These are phyloP conservation scores for Brettanomyces naardenensis DNA, from an alignment of 805 yeast species.

Conservation along the genomic window DNA sequence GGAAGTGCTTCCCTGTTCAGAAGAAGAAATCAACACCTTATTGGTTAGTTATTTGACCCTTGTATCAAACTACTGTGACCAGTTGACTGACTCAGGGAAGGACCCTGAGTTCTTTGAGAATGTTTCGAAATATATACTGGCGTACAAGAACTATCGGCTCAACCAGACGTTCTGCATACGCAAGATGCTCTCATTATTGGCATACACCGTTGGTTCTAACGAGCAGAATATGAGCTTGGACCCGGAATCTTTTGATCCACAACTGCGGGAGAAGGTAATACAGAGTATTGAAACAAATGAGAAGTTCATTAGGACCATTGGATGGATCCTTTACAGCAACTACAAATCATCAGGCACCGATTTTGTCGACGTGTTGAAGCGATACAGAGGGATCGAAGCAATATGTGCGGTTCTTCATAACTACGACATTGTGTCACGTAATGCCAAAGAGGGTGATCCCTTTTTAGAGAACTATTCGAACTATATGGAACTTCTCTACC, in stretches of 20 bases:
- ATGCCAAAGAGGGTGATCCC: slow-evolving; percentile 25
- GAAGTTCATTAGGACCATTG: slow-evolving; percentile 23
- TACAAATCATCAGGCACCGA: slow-evolving; percentile 9
- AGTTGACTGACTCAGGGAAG: slow-evolving; percentile 10
- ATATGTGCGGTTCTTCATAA: slow-evolving; percentile 24
- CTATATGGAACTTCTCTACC: slow-evolving; percentile 45
- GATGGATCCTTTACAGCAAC: slow-evolving; percentile 22
- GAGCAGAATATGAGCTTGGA: slow-evolving; percentile 15
- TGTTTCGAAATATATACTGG: slow-evolving; percentile 19
- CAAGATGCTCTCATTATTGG: slow-evolving; percentile 38
- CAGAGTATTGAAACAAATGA: slow-evolving; percentile 19
- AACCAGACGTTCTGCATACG: slow-evolving; percentile 39
- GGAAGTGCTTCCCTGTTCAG: slow-evolving; percentile 16
- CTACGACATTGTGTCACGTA: slow-evolving; percentile 28
- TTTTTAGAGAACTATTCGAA: slow-evolving; percentile 16
- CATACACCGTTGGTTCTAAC: slow-evolving; percentile 22
- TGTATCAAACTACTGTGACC: slow-evolving; percentile 23
- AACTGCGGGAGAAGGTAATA: slow-evolving; percentile 15
- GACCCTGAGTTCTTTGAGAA: slow-evolving; percentile 21
- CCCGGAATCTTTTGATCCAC: slow-evolving; percentile 9
- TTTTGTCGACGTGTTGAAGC: slow-evolving; percentile 37
- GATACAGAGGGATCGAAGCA: slow-evolving; percentile 44
- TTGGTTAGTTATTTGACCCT: slow-evolving; percentile 27
- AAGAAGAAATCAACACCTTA: slow-evolving; percentile 26
- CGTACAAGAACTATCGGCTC: slow-evolving; percentile 24